Base-by-base conservation (phyloP, 148 eudicot genomes). In the Cornus florida region DNA sequence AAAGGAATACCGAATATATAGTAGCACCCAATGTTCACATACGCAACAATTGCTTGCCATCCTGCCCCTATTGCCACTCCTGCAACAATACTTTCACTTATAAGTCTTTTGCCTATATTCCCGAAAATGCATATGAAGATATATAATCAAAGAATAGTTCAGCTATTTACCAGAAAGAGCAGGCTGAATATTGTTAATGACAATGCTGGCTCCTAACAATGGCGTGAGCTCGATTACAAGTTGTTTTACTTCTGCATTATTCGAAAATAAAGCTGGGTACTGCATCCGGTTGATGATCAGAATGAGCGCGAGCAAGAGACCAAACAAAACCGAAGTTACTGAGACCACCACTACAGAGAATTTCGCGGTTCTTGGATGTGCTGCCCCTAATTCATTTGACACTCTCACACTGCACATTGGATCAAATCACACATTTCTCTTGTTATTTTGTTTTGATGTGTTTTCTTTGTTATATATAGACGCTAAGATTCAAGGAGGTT, bases 351-450 rank as follows among this genome's bases (percentile, higher is more conserved):
- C 24, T 0, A 86, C 90, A 8, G 90, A 79, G 79, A 88, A 91
- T 57, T 83, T 86, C 0, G 91, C 91, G 9, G 76, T 77, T 75
- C 76, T 70, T 0, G 92, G 91, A 16, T 83, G 91, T 0, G 78
- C 81, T 46, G 89, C 86, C 2, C 95, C 93, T 3, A 91, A 80
- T 41, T 91, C 92, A 59, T 88, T 89, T 28, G 92, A 89, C 24
- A 89, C 91, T 67, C 92, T 77, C 23, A 89, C 95, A 66, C 95
- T 91, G 83, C 48, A 43, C 48, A 43, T 43, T 43, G 7, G 6
- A 43, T 43, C 48, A 2, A 43, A 43, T 43, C 6, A 3, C 48
- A 6, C 8, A 43, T 43, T 6, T 43, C 48, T 43, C 8, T 43
- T 43, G 7, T 43, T 43, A 28, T 28, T 28, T 28, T 28, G 28